These are phyloP conservation scores for Mucor plumbeus DNA, from an alignment of 371 early-diverging fungal genomes.

Conservation along the genomic window DNA sequence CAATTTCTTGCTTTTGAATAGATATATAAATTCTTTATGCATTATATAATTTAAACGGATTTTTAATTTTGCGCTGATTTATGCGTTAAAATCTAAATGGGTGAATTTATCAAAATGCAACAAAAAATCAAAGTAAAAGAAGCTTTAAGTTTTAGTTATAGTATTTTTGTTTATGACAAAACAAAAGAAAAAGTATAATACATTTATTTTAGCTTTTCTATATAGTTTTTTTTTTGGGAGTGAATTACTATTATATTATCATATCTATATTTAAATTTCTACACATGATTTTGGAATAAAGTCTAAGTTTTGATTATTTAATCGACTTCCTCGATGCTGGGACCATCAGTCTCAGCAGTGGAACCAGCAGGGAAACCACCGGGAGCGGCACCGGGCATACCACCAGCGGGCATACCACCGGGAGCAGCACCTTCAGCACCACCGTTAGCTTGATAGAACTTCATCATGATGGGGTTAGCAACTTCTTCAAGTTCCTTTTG, in stretches of 20 bases:
- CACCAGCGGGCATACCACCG: conserved; percentile 80
- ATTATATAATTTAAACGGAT: too few species aligned
- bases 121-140: too few species aligned
- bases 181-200: conserved; percentile 6
- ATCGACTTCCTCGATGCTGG: conserved; percentile 56
- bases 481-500: conserved; percentile 89
- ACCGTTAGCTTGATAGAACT: conserved; percentile 74
- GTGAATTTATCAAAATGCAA: too few species aligned
- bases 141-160: neutral
- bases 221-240: neutral
- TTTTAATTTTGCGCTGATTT: too few species aligned
- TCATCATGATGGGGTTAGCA: conserved; percentile 90
- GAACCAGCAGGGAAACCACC: conserved; percentile 73
- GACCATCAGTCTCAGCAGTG: conserved; percentile 68
- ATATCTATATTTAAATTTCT: neutral
- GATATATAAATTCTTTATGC: too few species aligned
- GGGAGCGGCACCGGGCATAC: conserved; percentile 39
- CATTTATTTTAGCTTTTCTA: conserved; percentile 6
- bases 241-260: conserved; percentile 1
- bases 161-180: conserved; percentile 10
- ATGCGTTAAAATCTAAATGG: too few species aligned
- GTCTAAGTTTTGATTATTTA: conserved; percentile 32
- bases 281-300: conserved; percentile 2
- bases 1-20: too few species aligned
- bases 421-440: conserved; percentile 70